A percentile compares a stretch with the other conserved stretches of the same genome.
These are phyloP conservation scores for Phlebiopsis flavidoalba DNA, from an alignment of 768 basidiomycete species.

Conservation along the genomic window DNA sequence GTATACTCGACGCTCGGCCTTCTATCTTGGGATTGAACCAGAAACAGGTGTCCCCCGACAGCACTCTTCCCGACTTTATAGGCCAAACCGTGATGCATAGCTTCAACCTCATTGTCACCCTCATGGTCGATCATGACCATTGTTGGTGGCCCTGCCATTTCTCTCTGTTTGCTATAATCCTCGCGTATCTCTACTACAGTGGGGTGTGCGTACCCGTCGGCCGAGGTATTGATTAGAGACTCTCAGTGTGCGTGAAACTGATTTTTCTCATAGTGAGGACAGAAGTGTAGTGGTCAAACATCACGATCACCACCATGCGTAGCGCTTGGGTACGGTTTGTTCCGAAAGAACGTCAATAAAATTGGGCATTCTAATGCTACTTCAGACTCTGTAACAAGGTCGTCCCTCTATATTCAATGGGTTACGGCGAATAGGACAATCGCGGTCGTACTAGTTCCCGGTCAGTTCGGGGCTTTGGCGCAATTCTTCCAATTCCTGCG, in stretches of 20 bases:
- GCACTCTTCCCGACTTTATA: slow-evolving; percentile 78
- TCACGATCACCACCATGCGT: slow-evolving; percentile 84
- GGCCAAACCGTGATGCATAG: slow-evolving; percentile 70
- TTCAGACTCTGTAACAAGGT: slow-evolving; percentile 37
- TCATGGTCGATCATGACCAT: slow-evolving; percentile 71
- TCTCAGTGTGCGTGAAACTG: no score
- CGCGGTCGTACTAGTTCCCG: slow-evolving; percentile 39
- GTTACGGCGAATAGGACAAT: slow-evolving; percentile 55
- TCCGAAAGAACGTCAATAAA: not conserved
- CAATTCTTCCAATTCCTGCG: slow-evolving; percentile 78
- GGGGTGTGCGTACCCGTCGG: slow-evolving; percentile 38
- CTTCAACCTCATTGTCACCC: slow-evolving; percentile 59
- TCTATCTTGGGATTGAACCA: not conserved
- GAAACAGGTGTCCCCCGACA: slow-evolving; percentile 71
- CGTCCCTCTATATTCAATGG: slow-evolving; percentile 47
- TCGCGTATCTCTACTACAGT: slow-evolving; percentile 69
- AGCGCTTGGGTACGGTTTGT: slow-evolving; percentile 55
- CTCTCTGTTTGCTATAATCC: slow-evolving; percentile 47
- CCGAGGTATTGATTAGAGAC: slow-evolving; percentile 30
- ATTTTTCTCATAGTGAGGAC: slow-evolving; percentile 29
- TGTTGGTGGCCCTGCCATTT: slow-evolving; percentile 74
- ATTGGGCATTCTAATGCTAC: not conserved
- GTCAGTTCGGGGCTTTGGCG: slow-evolving; percentile 82
- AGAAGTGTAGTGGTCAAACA: slow-evolving; percentile 75
- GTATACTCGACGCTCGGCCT: not conserved